These are phyloP conservation scores for Scopulariopsis brevicaulis DNA, from an alignment of 2,329 filamentous ascomycete genomes.

Conservation along the genomic window DNA sequence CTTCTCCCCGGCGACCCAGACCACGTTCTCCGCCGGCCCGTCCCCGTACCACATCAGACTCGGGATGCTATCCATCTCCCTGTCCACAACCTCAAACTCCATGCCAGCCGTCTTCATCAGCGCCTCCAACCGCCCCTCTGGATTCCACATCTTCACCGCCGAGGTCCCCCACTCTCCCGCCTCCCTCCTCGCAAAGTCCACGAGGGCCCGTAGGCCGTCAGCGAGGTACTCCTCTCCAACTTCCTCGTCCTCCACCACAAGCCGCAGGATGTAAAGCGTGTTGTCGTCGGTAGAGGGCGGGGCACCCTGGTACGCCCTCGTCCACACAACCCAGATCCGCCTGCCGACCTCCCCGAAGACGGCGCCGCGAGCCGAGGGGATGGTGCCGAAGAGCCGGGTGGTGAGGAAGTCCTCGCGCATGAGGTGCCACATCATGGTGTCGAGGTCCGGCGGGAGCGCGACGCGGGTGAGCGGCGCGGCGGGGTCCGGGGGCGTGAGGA, in stretches of 20 bases:
- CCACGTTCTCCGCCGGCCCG: constrained; percentile 37
- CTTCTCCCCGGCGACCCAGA: constrained; percentile 70
- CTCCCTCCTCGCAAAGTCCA: constrained; percentile 56
- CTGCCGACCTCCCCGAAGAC: constrained; percentile 36
- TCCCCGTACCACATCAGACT: constrained; percentile 61
- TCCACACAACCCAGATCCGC: constrained; percentile 64
- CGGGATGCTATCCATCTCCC: constrained; percentile 57
- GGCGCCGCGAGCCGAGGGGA: constrained; percentile 58
- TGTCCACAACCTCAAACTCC: constrained; percentile 34
- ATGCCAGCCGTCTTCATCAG: constrained; percentile 36
- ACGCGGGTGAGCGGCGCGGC: constrained; percentile 16
- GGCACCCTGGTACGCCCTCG: constrained; percentile 48
- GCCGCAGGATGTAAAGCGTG: constrained; percentile 55
- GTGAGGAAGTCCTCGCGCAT: constrained; percentile 72
- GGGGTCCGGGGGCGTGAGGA: not conserved
- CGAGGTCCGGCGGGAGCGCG: constrained; percentile 43
- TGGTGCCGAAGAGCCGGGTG: constrained; percentile 43
- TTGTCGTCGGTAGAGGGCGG: constrained; percentile 40
- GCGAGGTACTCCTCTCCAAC: constrained; percentile 29
- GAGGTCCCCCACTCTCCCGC: constrained; percentile 61
- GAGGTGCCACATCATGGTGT: constrained; percentile 66
- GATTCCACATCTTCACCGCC: constrained; percentile 76
- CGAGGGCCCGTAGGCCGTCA: constrained; percentile 47
- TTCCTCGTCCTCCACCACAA: constrained; percentile 50
- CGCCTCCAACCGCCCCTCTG: constrained; percentile 38